Percentiles rank a stretch among this genome's conserved stretches.
Conservation (phyloP, 345 rosid species). For the Pistacia vera region DNA sequence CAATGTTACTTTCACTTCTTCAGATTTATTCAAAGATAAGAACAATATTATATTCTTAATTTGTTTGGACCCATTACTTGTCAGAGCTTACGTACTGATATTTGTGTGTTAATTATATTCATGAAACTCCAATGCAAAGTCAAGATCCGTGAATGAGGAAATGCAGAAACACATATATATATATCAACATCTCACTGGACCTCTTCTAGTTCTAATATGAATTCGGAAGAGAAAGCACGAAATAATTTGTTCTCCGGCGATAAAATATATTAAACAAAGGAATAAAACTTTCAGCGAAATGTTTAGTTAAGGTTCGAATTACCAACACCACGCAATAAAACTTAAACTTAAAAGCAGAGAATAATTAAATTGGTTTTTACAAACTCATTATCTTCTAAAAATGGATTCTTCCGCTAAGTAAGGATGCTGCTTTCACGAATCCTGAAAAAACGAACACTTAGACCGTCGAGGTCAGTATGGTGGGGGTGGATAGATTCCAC, state of each 20-base stretch:
- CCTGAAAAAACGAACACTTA: too few relatives aligned
- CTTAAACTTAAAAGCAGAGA: not conserved
- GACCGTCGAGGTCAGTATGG: constrained; percentile 16
- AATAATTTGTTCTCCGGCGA: not conserved
- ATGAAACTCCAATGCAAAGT: too few relatives aligned
- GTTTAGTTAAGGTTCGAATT: not conserved
- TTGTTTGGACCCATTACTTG: too few relatives aligned
- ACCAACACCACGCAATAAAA: not conserved
- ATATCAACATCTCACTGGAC: too few relatives aligned
- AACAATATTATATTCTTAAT: too few relatives aligned
- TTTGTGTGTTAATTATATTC: too few relatives aligned
- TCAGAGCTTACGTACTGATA: too few relatives aligned
- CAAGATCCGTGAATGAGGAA: too few relatives aligned
- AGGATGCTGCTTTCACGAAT: not conserved
- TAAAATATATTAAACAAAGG: not conserved
- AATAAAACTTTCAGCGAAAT: not conserved
- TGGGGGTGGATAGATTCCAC: constrained; percentile 21
- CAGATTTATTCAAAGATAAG: too few relatives aligned
- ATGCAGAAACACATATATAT: too few relatives aligned
- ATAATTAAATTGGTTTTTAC: not conserved
- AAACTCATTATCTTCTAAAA: not conserved
- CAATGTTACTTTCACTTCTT: too few relatives aligned
- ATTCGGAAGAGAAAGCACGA: not conserved
- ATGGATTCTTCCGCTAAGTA: not conserved
- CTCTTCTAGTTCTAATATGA: too few relatives aligned